Conservation (phyloP, 2,329 filamentous ascomycete genomes). For the Epichloe amarillans region DNA sequence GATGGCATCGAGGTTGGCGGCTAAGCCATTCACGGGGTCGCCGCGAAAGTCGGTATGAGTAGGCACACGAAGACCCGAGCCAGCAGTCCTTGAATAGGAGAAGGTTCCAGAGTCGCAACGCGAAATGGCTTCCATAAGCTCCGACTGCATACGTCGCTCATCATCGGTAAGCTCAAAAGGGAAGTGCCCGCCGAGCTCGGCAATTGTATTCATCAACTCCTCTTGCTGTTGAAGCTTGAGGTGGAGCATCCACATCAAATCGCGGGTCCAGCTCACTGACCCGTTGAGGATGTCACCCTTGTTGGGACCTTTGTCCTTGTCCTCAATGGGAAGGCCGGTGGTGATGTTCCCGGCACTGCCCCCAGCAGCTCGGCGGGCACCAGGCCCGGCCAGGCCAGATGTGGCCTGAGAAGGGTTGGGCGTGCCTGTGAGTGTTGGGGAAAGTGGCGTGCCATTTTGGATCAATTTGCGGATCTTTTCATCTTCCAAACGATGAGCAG, state of each 20-base stretch:
- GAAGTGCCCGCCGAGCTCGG: slow-evolving; percentile 58
- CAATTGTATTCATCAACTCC: slow-evolving; percentile 65
- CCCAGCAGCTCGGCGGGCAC: slow-evolving; percentile 65
- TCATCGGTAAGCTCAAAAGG: slow-evolving; percentile 77
- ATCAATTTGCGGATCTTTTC: slow-evolving; percentile 95
- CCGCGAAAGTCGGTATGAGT: slow-evolving; percentile 87
- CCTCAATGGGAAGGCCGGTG: slow-evolving; percentile 81
- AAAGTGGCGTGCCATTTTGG: slow-evolving; percentile 80
- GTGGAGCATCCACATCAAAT: slow-evolving; percentile 94
- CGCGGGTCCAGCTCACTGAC: slow-evolving; percentile 90
- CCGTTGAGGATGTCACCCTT: slow-evolving; percentile 98
- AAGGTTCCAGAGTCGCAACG: slow-evolving; percentile 68
- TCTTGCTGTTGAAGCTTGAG: slow-evolving; percentile 83
- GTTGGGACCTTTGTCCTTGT: slow-evolving; percentile 97
- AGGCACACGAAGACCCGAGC: slow-evolving; percentile 78
- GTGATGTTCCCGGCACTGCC: slow-evolving; percentile 69
- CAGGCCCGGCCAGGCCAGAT: slow-evolving; percentile 74
- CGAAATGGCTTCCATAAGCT: slow-evolving; percentile 74
- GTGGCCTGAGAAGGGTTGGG: slow-evolving; percentile 62
- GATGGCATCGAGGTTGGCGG: slow-evolving; percentile 23
- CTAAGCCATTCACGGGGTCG: slow-evolving; percentile 47
- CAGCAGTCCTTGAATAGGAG: slow-evolving; percentile 69
- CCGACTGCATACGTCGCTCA: slow-evolving; percentile 88
- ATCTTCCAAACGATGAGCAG: slow-evolving; percentile 82
- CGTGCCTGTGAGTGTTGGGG: slow-evolving; percentile 64